Percentiles rank a stretch among this genome's conserved stretches.
These are phyloP conservation scores for Fusarium secorum DNA, from an alignment of 2,329 filamentous ascomycete species.

Conservation along the genomic window DNA sequence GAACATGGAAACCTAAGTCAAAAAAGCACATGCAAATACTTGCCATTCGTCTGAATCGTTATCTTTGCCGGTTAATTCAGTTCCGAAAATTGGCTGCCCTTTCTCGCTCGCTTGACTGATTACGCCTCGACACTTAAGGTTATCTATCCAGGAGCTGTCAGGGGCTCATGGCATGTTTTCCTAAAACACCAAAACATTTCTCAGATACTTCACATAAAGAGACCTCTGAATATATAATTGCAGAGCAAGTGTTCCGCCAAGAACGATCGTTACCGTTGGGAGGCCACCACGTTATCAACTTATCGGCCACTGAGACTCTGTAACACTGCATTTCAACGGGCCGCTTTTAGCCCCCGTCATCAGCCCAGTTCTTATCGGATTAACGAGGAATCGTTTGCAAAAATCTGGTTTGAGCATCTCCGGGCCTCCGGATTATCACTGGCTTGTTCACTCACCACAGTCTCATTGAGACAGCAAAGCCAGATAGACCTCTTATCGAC, in stretches of 20 bases:
- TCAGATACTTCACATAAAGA: not conserved
- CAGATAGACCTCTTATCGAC: slow-evolving; percentile 32
- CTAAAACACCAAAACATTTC: not conserved
- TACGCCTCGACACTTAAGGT: not conserved
- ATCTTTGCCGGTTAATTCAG: slow-evolving; percentile 16
- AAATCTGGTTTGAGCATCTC: slow-evolving; percentile 35
- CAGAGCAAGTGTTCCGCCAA: not conserved
- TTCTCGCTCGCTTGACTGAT: slow-evolving; percentile 21
- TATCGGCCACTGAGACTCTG: slow-evolving; percentile 19
- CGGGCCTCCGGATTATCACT: slow-evolving; percentile 35
- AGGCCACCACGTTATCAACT: slow-evolving; percentile 7
- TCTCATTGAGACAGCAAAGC: slow-evolving; percentile 22
- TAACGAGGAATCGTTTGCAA: slow-evolving; percentile 10
- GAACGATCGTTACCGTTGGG: not conserved
- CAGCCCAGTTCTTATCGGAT: slow-evolving; percentile 38
- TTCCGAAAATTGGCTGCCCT: not conserved
- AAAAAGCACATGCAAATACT: slow-evolving; percentile 9
- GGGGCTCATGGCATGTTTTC: not conserved
- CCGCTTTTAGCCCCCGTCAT: slow-evolving; percentile 27
- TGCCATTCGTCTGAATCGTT: slow-evolving; percentile 8
- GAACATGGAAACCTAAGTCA: slow-evolving; percentile 4
- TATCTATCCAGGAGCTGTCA: not conserved
- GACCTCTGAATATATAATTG: not conserved
- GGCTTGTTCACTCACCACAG: slow-evolving; percentile 8
- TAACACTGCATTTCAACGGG: slow-evolving; percentile 18